Evolutionary conservation across 306 rosid species (phyloP), one percentile per base, ranked within the genome.

Genomic region (Dryas drummondii): DNA sequence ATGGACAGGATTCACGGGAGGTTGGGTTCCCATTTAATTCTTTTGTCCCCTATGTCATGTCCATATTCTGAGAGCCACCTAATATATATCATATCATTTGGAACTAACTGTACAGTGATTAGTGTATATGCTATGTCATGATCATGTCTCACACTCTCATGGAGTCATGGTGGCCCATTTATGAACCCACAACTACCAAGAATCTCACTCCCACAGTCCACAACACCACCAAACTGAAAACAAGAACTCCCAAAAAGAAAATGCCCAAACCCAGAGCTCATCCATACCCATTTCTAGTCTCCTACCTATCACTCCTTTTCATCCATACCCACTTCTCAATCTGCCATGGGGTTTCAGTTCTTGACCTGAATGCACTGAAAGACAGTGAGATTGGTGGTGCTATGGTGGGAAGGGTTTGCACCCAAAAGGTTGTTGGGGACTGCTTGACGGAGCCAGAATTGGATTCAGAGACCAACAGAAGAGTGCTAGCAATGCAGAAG

Each of bases 401-500:
- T 32, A 61, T 90, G 79, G 80, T 80, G 63, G 76, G 74, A 75
- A 87, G 93, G 82, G 89, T 57, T 65, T 82, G 96, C 76, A 79
- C 68, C 51, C 79, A 85, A 41, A 89, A 64, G 75, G 76, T 88
- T 66, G 93, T 88, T 66, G 93, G 86, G 11, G 96, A 90, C 41
- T 90, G 93, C 69, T 54, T 81, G 9, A 48, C 80, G 1, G 93
- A 92, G 65, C 57, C 88, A 10, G 82, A 81, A 76, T 82, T 90
- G 81, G 94, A 86, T 61, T 87, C 97, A 8, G 98, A 90, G 86
- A 82, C 46, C 67, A 91, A 75, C 52, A 74, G 98, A 60, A 88
- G 98, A 82, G 70, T 91, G 59, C 79, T 94, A 59, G 82, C 80
- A 72, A 86, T 90, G 97, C 88, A 81, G 86, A 94, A 78, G 80